Base-by-base conservation (phyloP, 164 flowering plant species). In the Umbellularia californica region DNA sequence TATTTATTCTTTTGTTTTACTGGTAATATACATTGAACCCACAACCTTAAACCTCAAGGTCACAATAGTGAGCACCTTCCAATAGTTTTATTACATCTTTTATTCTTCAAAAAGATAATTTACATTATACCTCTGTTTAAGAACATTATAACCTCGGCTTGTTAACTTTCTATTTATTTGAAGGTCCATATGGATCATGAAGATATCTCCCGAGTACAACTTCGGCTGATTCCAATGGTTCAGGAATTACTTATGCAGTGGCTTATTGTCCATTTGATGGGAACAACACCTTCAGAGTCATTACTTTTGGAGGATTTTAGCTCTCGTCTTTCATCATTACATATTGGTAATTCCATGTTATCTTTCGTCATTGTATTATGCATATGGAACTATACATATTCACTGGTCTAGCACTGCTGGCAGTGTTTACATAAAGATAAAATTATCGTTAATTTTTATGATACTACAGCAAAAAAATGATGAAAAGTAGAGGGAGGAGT, bases 301-400 rank as follows among this genome's bases (percentile, higher is more conserved):
- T 88, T 85, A 47, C 65, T 86, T n/a, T 63, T 83, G 74, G 96
- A 93, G 82, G 98, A 95, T 85, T 95, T 95, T 78, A 95, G 91
- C 76, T 81, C 85, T 74, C 95, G 82, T 79, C 92, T 95, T 69
- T 93, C 99, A 75, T 87, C 91, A n/a, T 81, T 95, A 84, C 90
- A 86, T 68, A 89, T 95, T 74, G 99, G 90, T 66, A 73, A 60
- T 17, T 79, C 73, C 69, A 27, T 60, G 30, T 19, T 15, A 3
- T 11, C 27, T 30, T 33, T 74, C 22, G 15, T 3, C 1, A 51
- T 12, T 47, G 11, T 41, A 2, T 69, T 65, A 28, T 25, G 28
- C 27, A 25, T n/a, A 13, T 41, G 47, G 11, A 9, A 41, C 3
- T 41, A 41, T 41, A 9, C 47, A 41, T 41, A 41, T 41, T 41